Evolutionary conservation across 331 rosid species (phyloP), one percentile per base, ranked within the genome.

Genomic region (Quercus lobata): DNA sequence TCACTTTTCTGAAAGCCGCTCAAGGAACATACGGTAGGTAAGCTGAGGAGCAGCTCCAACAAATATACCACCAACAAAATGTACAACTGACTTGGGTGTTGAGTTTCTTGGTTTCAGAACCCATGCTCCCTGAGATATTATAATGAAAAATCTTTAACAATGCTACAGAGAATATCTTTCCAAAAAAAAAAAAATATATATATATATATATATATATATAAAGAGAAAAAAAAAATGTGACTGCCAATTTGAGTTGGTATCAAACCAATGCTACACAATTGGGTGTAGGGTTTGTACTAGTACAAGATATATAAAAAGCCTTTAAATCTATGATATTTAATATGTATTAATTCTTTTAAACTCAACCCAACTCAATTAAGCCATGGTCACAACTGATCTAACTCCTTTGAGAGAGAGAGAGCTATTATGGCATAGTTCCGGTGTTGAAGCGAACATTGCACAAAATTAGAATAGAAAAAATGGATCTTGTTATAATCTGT

Each of bases 21-120:
- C 98, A 52, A 96, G 92, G 86, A 93, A 96, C 92, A 89, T 81
- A 5, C 97, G 97, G 82, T 96, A 96, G 75, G 99, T 84, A 77
- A 96, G 98, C 87, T 93, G 99, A 81, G 99, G 99, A 19, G 99
- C 98, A 60, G 98, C 99, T 77, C 99, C 98, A 71, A 96, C 98
- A 91, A 96, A 96, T 73, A 93, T 86, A 46, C 99, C 99, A 66
- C 99, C 99, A n/a, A 96, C 83, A 86, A 96, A 96, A 88, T 96
- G 99, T 37, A 86, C 93, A 76, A 93, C 98, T 7, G 72, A 90
- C 82, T 85, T 89, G 27, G 98, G 97, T 63, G 86, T 78, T 68
- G 88, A 57, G 85, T 37, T 86, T 85, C 81, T 89, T 9, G 98
- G 99, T 86, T 87, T 86, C 77, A 96, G 92, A 89, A 96, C 89